Conservation (phyloP, 2,329 filamentous ascomycete genomes). For the Aspergillus terreus region DNA sequence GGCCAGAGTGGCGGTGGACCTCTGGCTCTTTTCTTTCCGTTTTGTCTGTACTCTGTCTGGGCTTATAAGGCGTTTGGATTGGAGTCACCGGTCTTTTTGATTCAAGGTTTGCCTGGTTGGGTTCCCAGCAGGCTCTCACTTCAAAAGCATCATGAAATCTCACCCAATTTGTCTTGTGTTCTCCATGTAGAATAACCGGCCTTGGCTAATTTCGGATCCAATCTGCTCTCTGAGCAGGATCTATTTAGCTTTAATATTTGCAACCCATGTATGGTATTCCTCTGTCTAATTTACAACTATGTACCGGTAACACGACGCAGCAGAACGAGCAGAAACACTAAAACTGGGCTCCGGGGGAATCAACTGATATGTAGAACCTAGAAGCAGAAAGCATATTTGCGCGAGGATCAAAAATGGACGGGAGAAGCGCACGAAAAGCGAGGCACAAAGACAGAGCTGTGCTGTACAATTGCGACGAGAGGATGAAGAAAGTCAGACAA, state of each 20-base stretch:
- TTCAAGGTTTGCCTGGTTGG: conserved; percentile 7
- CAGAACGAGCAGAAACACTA: conserved; percentile 8
- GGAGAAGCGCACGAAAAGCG: conserved; percentile 7
- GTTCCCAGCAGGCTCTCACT: neutral
- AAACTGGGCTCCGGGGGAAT: conserved; percentile 14
- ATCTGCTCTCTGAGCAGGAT: neutral
- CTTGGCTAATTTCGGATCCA: too few species aligned
- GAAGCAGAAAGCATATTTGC: conserved; percentile 11
- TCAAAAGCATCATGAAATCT: conserved; percentile 13
- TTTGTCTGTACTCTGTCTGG: conserved; percentile 18
- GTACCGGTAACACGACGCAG: conserved; percentile 5
- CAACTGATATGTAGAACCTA: conserved; percentile 1
- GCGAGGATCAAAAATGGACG: neutral
- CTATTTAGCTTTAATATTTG: neutral
- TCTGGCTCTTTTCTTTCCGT: conserved; percentile 7
- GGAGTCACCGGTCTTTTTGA: conserved; percentile 19
- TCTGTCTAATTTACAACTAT: conserved; percentile 9
- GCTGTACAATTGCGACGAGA: conserved; percentile 14
- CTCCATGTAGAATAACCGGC: too few species aligned
- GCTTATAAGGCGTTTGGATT: conserved; percentile 22
- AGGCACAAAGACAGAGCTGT: conserved; percentile 7
- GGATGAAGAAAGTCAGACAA: conserved; percentile 11
- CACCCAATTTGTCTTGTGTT: neutral
- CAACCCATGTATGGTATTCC: conserved; percentile 2
- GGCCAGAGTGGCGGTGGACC: conserved; percentile 1